Conservation (phyloP, 2,329 filamentous ascomycete genomes). For the Mycogone perniciosa region DNA sequence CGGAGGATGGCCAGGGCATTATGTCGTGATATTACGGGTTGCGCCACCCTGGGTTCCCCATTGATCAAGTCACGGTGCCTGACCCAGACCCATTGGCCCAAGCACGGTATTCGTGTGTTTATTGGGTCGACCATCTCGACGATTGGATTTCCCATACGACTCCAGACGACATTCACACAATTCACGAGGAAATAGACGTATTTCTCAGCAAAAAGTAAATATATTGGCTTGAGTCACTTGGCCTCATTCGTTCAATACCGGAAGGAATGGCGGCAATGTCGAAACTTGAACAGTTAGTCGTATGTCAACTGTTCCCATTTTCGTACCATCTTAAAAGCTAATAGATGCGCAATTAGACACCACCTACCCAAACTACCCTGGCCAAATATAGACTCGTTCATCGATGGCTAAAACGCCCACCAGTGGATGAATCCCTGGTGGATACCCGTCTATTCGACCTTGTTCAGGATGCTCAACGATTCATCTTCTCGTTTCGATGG, state of each 20-base stretch:
- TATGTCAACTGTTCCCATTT: neutral
- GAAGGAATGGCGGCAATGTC: constrained; percentile 14
- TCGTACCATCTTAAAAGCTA: too few species aligned
- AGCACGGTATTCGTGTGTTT: constrained; percentile 16
- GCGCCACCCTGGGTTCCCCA: neutral
- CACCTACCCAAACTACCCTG: too few species aligned
- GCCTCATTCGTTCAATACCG: constrained; percentile 23
- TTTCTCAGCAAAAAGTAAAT: constrained; percentile 33
- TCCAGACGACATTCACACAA: neutral
- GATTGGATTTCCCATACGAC: neutral
- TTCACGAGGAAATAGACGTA: constrained; percentile 13
- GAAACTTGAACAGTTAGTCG: constrained; percentile 10
- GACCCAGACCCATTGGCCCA: constrained; percentile 11
- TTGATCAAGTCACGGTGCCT: neutral
- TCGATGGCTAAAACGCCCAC: neutral
- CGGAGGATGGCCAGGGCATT: constrained; percentile 12
- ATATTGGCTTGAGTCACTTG: constrained; percentile 39
- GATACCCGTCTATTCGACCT: constrained; percentile 9
- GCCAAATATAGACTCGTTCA: neutral
- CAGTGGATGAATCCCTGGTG: too few species aligned
- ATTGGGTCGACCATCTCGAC: constrained; percentile 20
- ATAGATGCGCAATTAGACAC: too few species aligned
- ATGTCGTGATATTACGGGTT: constrained; percentile 24
- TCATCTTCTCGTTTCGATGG: constrained; percentile 19
- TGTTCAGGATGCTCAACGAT: constrained; percentile 25